Evolutionary conservation across 2,329 filamentous ascomycete genomes (phyloP), one percentile per base, ranked within the genome.

Genomic region (Dothideomycetidae sp.): DNA sequence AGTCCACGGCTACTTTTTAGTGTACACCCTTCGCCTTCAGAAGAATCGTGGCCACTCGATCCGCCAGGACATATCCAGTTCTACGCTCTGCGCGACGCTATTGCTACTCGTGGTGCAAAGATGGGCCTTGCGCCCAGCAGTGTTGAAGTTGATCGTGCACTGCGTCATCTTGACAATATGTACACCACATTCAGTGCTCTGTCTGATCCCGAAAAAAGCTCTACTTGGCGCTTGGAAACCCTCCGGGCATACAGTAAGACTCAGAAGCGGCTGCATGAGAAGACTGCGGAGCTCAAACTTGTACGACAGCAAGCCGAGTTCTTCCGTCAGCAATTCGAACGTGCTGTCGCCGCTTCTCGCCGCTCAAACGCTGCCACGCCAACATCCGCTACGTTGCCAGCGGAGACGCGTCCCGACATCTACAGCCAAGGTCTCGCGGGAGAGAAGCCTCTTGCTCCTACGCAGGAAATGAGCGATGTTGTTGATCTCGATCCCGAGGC

Each of bases 1-100:
- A 69, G 81, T 7, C 84, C 86, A 3, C 77, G 82, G 3, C 90
- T 83, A 1, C 66, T 94, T 5, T 88, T 86, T 60, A 80, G 82
- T 7, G 73, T 78, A 1, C 82, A 78, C 5, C 83, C 85, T 18
- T 79, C 92, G 50, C 67, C 84, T 2, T 83, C 79, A 0, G 67
- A 73, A 13, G 73, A 77, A 3, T 90, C 83, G 0, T 93, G 88
- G 75, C 84, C 84, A 1, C 71, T 93, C 19, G 65, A 73, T 14
- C 77, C 81, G 1, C 86, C 86, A 0, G 76, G 73, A 1, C 67
- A 75, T 44, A 73, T 76, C 46, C 82, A 93, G 55, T 75, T 75
- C 35, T 75, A 81, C 11, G 78, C 82, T 1, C 63, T 94, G 11
- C 47, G 18, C 36, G 42, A 35, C 46, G 49, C 9, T 39, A 49